Percentiles rank a stretch among this genome's conserved stretches.
phyloP scores from a whole-genome alignment of 352 stramenopile species.

The Globisporangium polare region DNA sequence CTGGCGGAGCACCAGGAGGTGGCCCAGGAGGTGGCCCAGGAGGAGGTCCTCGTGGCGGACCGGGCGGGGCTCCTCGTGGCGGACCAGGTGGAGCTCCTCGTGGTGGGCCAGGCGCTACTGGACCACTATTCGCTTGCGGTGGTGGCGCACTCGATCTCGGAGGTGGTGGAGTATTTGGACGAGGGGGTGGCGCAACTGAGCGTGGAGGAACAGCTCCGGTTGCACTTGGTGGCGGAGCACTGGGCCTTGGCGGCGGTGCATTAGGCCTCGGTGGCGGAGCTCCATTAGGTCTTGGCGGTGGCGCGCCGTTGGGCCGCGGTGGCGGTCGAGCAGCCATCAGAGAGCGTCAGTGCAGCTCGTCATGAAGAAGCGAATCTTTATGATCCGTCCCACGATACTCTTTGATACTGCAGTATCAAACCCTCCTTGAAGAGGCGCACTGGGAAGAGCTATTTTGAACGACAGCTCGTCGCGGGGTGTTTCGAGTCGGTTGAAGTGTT shows the following conservation, averaged over 20 bases:
- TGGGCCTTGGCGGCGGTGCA: slow-evolving; percentile 18
- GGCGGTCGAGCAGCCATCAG: slow-evolving; percentile 10
- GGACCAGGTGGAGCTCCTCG: slow-evolving; percentile 21
- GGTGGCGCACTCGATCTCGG: slow-evolving; percentile 3
- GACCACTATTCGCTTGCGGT: slow-evolving; percentile 11
- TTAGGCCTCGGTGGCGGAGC: slow-evolving; percentile 19
- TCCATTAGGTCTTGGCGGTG: slow-evolving; percentile 9
- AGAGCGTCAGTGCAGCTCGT: background rate
- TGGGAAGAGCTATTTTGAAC: background rate
- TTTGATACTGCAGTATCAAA: no score
- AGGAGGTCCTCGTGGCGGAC: slow-evolving; percentile 22
- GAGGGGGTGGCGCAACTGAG: slow-evolving; percentile 11
- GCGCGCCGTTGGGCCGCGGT: slow-evolving; percentile 4
- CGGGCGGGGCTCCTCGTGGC: slow-evolving; percentile 19
- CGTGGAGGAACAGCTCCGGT: slow-evolving; percentile 14
- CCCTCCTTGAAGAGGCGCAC: background rate
- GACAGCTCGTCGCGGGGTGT: background rate
- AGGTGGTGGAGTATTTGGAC: slow-evolving; percentile 23
- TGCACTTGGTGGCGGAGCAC: slow-evolving; percentile 16
- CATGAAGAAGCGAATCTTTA: background rate
- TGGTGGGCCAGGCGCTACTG: slow-evolving; percentile 19
- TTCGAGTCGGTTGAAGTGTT: background rate
- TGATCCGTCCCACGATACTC: no score
- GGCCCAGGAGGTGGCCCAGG: slow-evolving; percentile 28
- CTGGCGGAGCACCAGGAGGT: slow-evolving; percentile 22